Conservation (phyloP, 257 asterid species). For the Capsicum rhomboideum region DNA sequence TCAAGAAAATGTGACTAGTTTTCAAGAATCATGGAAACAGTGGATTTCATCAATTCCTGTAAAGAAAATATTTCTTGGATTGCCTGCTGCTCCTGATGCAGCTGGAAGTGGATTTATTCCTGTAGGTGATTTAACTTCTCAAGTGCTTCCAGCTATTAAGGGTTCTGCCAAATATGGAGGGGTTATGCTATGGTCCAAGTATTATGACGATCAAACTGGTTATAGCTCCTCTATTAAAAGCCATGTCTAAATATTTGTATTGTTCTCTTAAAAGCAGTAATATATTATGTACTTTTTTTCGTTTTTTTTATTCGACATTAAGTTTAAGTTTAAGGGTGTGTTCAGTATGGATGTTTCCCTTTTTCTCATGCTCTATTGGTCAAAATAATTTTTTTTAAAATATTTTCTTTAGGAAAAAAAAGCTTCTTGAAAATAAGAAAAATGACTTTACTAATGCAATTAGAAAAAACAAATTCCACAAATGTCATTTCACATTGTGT, state of each 20-base stretch:
- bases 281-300: neutral
- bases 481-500: neutral
- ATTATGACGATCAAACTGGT: slow-evolving; percentile 19
- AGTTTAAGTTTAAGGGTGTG: neutral
- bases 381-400: too few relatives aligned
- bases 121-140: slow-evolving; percentile 2
- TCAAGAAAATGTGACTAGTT: slow-evolving; percentile 6
- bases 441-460: neutral
- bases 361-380: neutral
- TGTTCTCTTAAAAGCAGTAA: neutral
- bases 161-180: slow-evolving; percentile 14
- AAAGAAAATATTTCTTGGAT: slow-evolving; percentile 11
- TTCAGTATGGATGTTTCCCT: too few relatives aligned
- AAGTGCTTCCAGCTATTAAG: slow-evolving; percentile 13
- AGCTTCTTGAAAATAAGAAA: neutral
- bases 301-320: neutral
- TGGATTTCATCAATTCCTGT: slow-evolving; percentile 13
- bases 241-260: slow-evolving; percentile 3
- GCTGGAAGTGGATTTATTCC: slow-evolving; percentile 28
- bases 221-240: slow-evolving; percentile 16
- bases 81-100: slow-evolving; percentile 20
- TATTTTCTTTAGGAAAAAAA: neutral
- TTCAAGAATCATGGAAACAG: slow-evolving; percentile 24
- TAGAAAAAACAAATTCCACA: neutral
- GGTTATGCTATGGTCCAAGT: slow-evolving; percentile 24